Evolutionary conservation across 352 stramenopile genomes (phyloP).

Genomic region (Globisporangium parvum): DNA sequence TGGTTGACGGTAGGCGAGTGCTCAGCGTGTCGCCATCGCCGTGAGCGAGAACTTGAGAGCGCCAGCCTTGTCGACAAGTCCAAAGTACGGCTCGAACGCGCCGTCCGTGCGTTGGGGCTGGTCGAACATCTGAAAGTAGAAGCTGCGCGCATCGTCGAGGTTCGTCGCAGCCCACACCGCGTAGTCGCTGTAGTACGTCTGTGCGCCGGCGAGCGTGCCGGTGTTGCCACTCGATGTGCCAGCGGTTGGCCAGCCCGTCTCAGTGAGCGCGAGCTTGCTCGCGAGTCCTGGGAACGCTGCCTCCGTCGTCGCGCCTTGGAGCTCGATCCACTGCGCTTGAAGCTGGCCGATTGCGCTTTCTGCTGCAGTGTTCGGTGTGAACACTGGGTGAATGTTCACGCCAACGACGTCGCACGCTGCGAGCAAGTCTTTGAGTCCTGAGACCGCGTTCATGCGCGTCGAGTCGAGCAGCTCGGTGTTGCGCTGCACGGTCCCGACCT

Average conservation of each 20-base stretch:
- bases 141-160: conserved; percentile 26
- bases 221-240: conserved; percentile 39
- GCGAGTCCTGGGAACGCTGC: conserved; percentile 35
- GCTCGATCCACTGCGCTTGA: conserved; percentile 32
- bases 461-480: conserved; percentile 47
- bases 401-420: conserved; percentile 47
- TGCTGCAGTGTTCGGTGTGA: conserved; percentile 27
- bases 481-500: conserved; percentile 40
- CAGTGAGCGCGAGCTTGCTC: conserved; percentile 46
- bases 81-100: conserved; percentile 46
- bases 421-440: conserved; percentile 36
- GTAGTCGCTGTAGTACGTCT: conserved; percentile 37
- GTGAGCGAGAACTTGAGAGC: conserved; percentile 31
- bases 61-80: conserved; percentile 27
- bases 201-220: conserved; percentile 25
- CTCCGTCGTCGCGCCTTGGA: conserved; percentile 27
- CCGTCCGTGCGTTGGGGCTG: conserved; percentile 34
- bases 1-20: no score
- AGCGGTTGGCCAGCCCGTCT: conserved; percentile 55
- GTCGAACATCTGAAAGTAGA: conserved; percentile 67
- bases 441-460: conserved; percentile 25
- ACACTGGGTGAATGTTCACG: conserved; percentile 72
- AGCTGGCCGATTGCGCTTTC: conserved; percentile 38
- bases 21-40: neutral
- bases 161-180: conserved; percentile 22